Evolutionary conservation across 495 filamentous ascomycete species (phyloP), one percentile per base, ranked within the genome.

Genomic region (Xylaria telfairii): DNA sequence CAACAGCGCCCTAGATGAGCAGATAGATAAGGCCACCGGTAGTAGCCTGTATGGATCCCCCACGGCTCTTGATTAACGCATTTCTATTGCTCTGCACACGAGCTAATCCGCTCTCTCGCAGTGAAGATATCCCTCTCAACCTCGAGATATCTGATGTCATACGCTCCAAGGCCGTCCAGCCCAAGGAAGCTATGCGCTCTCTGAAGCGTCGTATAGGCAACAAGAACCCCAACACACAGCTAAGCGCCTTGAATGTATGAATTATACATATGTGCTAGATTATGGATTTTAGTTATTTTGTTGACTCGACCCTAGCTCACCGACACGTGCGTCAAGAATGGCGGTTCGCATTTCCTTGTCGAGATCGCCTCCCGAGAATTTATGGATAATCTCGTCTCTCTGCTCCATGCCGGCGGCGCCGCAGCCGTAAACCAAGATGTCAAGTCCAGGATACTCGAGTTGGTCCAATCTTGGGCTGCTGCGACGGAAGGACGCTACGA

Each of bases 321-420:
- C 39, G 96, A 99, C 83, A 98, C 96, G 7, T 98, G 96, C 77
- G 95, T 98, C 39, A 99, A 99, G 81, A 99, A 99, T 82, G 96
- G 96, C 30, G 96, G 96, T 54, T 89, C 91, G n/a, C 96, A 99
- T 81, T 99, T 99, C 77, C 89, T 99, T 53, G 86, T 90, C 61
- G 96, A 98, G 81, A 95, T 99, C 69, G 95, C 96, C 17, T 97
- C 95, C 3, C 89, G 95, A 68, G 96, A 99, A 82, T 99, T 98
- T 74, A 96, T 99, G 93, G 96, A 98, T 80, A 98, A 97, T 75
- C 81, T 98, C 41, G 92, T 94, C 12, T 97, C 94, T 21, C 84
- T 99, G 8, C 84, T 98, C 47, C 96, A 95, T 77, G 90, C 88
- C 7, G 88, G 90, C 37, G 93, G 93, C 47, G 88, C 88, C 24